Evolutionary conservation across 306 rosid genomes (phyloP).

Genomic region (Dalbergia cochinchinensis): DNA sequence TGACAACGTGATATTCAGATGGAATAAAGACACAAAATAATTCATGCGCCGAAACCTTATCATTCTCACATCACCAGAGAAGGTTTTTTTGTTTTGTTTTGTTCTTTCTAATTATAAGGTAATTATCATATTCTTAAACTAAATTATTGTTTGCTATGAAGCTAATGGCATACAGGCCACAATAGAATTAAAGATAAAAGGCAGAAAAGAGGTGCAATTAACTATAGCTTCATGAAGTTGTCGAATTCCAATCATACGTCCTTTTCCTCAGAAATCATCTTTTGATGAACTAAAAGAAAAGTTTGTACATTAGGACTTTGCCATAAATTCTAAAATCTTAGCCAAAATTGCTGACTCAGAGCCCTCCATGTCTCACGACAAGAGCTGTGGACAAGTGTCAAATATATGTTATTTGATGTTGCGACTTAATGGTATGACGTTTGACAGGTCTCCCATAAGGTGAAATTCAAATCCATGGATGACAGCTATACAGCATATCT

Average conservation of each 20-base stretch:
- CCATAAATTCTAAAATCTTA: constrained; percentile 27
- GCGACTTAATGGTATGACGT: constrained; percentile 25
- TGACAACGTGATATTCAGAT: neutral
- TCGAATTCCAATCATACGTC: constrained; percentile 36
- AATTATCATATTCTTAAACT: neutral
- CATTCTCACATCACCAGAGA: neutral
- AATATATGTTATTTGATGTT: constrained; percentile 24
- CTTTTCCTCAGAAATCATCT: constrained; percentile 25
- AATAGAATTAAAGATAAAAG: constrained; percentile 31
- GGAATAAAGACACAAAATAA: neutral
- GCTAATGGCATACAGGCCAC: constrained; percentile 11
- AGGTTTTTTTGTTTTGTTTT: neutral
- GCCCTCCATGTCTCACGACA: neutral
- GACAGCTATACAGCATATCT: constrained; percentile 41
- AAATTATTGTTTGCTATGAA: constrained; percentile 10
- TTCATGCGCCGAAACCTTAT: neutral
- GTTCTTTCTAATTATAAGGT: neutral
- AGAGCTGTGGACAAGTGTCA: constrained; percentile 44
- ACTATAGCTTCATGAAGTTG: constrained; percentile 18
- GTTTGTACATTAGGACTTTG: constrained; percentile 33
- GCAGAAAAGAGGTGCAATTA: neutral
- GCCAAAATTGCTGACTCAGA: constrained; percentile 50
- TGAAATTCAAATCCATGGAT: constrained; percentile 46
- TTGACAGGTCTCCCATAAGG: constrained; percentile 1
- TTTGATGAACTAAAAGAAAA: constrained; percentile 30